Base-by-base conservation (phyloP, 306 rosid species). In the Benincasa hispida region DNA sequence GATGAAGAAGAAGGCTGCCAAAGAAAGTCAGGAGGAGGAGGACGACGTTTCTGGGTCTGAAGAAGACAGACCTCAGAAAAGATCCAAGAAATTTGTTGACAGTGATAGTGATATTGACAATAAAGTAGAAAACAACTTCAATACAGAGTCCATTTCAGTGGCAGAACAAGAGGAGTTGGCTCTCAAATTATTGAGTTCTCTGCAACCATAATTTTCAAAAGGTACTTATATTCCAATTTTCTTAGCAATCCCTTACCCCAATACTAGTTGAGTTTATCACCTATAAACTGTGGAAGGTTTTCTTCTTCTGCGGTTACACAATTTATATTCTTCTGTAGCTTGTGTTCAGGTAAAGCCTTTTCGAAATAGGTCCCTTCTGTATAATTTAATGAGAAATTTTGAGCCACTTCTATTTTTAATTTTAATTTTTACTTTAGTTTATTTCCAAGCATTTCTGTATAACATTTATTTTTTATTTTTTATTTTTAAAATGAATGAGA, bases 101-200 rank as follows among this genome's bases (percentile, higher is more conserved):
- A 82, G 91, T 51, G 93, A 90, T 37, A 78, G 81, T 51, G 96
- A 89, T 19, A 90, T 77, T 15, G 85, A 85, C 37, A 88, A 81
- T 75, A 75, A 79, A 83, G 82, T 80, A 76, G 83, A 81, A 77
- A 67, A 41, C 59, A 61, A 74, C 35, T 54, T 66, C 5, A n/a
- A 9, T 54, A 74, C 84, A 19, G 79, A 76, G 39, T 57, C 86
- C 19, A 61, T 85, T 55, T 79, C 90, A 50, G 79, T 90, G 80
- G 88, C 68, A 68, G 91, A 88, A 72, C 97, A 90, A 85, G 96
- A 90, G 79, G 93, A 91, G 25, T 58, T 92, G 81, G 98, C 99
- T 80, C 87, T 91, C 81, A 91, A 89, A 72, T 48, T 92, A 75
- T 67, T 95, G 66, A 82, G 75, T 69, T 87, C 98, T 75, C 84